phyloP scores from a whole-genome alignment of 495 filamentous ascomycete genomes.

The Friedmanniomyces simplex region DNA sequence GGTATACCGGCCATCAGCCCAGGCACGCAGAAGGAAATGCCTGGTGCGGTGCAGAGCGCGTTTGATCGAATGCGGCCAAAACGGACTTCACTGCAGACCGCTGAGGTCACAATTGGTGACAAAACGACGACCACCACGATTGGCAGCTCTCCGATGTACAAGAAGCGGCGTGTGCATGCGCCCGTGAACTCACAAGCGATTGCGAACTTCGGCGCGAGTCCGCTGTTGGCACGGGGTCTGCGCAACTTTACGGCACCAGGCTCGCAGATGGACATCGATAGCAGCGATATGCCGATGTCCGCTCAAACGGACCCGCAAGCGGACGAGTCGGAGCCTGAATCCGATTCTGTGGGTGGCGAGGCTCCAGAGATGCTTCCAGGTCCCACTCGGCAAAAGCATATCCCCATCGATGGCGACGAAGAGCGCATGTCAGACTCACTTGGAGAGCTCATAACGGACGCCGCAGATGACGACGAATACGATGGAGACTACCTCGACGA shows the following conservation, averaged over 20 bases:
- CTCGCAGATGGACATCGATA: constrained; percentile 31
- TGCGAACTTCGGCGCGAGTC: constrained; percentile 25
- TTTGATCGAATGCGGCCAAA: constrained; percentile 59
- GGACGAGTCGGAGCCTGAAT: constrained; percentile 12
- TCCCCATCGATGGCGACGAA: not conserved
- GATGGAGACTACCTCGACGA: constrained; percentile 50
- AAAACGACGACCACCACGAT: constrained; percentile 58
- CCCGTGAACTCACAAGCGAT: constrained; percentile 20
- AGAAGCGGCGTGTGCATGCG: constrained; percentile 31
- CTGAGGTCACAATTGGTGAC: constrained; percentile 82
- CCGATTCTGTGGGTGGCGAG: constrained; percentile 17
- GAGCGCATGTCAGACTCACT: constrained; percentile 4
- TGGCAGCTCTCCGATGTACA: constrained; percentile 37
- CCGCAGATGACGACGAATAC: constrained; percentile 24
- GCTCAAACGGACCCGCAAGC: constrained; percentile 3
- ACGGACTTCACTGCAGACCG: constrained; percentile 55
- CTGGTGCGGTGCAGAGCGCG: constrained; percentile 49
- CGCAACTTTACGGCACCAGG: constrained; percentile 67
- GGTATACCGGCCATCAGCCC: constrained; percentile 13
- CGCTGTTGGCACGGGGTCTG: constrained; percentile 54
- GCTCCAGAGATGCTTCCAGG: not conserved
- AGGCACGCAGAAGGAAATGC: constrained; percentile 23
- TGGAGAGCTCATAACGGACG: constrained; percentile 6
- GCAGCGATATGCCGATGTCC: not conserved
- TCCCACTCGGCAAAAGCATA: not conserved